Conservation (phyloP, 306 rosid species). For the Hippophae rhamnoides region DNA sequence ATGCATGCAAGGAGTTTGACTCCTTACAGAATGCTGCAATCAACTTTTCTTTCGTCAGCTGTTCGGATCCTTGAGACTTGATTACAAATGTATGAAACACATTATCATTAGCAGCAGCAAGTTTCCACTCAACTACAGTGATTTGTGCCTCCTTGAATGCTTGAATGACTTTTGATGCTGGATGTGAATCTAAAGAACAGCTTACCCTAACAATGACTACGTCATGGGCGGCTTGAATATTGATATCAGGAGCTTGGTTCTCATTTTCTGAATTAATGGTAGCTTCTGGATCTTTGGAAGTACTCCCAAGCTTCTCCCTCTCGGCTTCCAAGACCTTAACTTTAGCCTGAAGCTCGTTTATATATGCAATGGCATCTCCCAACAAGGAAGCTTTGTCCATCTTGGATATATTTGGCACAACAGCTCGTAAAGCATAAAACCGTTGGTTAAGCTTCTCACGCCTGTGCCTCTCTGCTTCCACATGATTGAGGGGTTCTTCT, state of each 20-base stretch:
- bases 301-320: constrained; percentile 32
- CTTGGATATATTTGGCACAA: constrained; percentile 91
- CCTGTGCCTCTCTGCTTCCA: constrained; percentile 97
- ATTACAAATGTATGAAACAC: constrained; percentile 70
- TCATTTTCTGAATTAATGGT: constrained; percentile 25
- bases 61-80: constrained; percentile 60
- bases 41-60: constrained; percentile 71
- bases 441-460: constrained; percentile 97
- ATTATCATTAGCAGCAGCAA: constrained; percentile 40
- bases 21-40: constrained; percentile 63
- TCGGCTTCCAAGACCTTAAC: constrained; percentile 58
- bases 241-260: constrained; percentile 34
- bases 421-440: constrained; percentile 83
- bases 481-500: constrained; percentile 92
- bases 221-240: constrained; percentile 46
- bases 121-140: constrained; percentile 52
- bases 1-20: constrained; percentile 41
- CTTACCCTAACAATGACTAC: constrained; percentile 58
- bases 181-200: constrained; percentile 64
- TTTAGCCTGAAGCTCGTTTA: constrained; percentile 76
- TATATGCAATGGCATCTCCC: constrained; percentile 90
- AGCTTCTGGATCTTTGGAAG: constrained; percentile 38
- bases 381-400: constrained; percentile 97
- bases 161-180: constrained; percentile 56
- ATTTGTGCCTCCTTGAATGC: constrained; percentile 53